Percentiles rank a stretch among this genome's conserved stretches.
Conservation (phyloP, 495 filamentous ascomycete species). For the Trichoderma parareesei region DNA sequence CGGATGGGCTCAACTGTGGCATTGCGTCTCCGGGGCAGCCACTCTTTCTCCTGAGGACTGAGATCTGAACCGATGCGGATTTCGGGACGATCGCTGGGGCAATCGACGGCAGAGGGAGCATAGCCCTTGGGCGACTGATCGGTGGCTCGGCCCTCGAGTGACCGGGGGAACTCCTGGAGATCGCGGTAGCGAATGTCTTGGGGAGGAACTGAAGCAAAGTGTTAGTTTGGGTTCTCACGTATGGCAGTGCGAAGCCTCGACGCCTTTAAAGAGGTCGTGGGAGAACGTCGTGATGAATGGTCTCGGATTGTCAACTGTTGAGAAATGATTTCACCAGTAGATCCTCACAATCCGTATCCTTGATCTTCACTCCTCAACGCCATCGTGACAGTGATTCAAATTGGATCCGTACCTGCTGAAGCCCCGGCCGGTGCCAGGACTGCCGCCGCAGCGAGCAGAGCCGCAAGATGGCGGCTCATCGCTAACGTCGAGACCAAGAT, state of each 20-base stretch:
- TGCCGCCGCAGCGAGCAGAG: background rate
- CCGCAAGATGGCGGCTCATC: background rate
- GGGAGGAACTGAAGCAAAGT: background rate
- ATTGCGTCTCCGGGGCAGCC: constrained; percentile 47
- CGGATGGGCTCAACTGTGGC: constrained; percentile 60
- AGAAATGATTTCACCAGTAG: too few species aligned
- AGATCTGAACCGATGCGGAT: constrained; percentile 46
- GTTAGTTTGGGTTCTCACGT: background rate
- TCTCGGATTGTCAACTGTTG: too few species aligned
- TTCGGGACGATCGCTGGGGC: constrained; percentile 39
- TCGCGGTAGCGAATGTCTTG: background rate
- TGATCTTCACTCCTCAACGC: background rate
- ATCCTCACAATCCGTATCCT: background rate
- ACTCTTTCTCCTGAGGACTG: constrained; percentile 60
- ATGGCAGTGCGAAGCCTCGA: background rate
- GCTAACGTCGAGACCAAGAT: background rate
- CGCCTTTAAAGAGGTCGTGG: background rate
- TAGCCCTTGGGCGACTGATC: constrained; percentile 53
- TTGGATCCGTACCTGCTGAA: constrained; percentile 3
- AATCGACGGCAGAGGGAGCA: constrained; percentile 43
- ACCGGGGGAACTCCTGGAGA: constrained; percentile 16
- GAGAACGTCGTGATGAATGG: background rate
- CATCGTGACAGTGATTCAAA: background rate
- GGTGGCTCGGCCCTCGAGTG: constrained; percentile 27
- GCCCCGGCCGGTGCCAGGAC: background rate